Evolutionary conservation across 2,329 filamentous ascomycete genomes (phyloP).

Genomic region (Phaeomoniella chlamydospora): DNA sequence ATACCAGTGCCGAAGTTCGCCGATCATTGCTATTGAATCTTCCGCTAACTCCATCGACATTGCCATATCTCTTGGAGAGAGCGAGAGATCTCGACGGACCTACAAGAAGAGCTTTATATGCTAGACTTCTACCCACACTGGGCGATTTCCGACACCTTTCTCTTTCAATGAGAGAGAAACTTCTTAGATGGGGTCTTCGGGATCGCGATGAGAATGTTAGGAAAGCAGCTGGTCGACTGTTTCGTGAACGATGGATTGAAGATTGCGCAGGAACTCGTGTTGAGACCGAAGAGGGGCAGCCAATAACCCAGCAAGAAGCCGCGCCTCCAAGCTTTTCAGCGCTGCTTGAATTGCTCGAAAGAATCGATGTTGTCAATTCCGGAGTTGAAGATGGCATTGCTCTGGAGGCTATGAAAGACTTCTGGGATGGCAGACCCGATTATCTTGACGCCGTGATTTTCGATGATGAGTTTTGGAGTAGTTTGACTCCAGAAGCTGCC

Average conservation of each 20-base stretch:
- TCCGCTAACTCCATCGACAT: constrained; percentile 66
- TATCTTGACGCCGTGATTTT: constrained; percentile 30
- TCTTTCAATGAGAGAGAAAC: constrained; percentile 85
- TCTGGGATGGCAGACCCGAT: constrained; percentile 78
- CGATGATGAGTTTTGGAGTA: constrained; percentile 30
- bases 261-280: constrained; percentile 60
- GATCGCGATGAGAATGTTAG: constrained; percentile 90
- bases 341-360: constrained; percentile 76
- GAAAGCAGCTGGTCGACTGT: constrained; percentile 78
- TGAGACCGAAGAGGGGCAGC: constrained; percentile 8
- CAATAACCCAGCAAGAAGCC: constrained; percentile 23
- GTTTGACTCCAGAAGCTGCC: constrained; percentile 58
- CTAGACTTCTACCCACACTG: constrained; percentile 69
- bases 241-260: constrained; percentile 94
- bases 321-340: constrained; percentile 63
- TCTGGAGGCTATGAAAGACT: constrained; percentile 84
- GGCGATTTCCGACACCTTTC: constrained; percentile 92
- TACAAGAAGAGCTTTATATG: constrained; percentile 75
- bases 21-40: constrained; percentile 79
- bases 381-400: constrained; percentile 82
- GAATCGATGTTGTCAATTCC: constrained; percentile 84
- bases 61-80: constrained; percentile 78
- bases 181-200: constrained; percentile 84
- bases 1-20: constrained; percentile 85
- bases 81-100: constrained; percentile 77